Evolutionary conservation across 1,284 basidiomycete species (phyloP).

Genomic region (Inonotus obliquus): DNA sequence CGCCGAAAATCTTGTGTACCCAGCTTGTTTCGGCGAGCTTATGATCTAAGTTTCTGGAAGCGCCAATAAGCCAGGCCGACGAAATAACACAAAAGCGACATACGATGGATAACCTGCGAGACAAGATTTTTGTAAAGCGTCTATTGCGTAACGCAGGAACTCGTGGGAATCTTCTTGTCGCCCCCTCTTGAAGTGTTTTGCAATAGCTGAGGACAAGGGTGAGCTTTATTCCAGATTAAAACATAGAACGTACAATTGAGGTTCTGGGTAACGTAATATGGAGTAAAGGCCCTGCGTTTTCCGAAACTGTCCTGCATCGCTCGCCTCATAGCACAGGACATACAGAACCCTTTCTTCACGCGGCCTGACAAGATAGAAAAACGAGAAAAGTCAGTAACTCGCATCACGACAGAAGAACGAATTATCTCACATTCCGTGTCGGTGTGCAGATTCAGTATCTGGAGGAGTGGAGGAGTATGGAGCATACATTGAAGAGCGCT

Average conservation of each 20-base stretch:
- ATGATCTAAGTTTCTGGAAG: constrained; percentile 67
- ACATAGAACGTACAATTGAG: constrained; percentile 54
- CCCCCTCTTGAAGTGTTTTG: constrained; percentile 86
- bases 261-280: constrained; percentile 57
- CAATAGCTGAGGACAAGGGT: constrained; percentile 60
- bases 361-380: constrained; percentile 39
- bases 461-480: constrained; percentile 88
- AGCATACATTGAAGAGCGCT: constrained; percentile 91
- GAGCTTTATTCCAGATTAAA: background rate
- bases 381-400: constrained; percentile 21
- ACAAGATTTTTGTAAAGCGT: constrained; percentile 85
- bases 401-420: constrained; percentile 2
- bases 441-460: constrained; percentile 58
- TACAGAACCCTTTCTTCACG: constrained; percentile 60
- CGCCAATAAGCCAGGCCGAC: background rate
- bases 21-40: constrained; percentile 87
- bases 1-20: constrained; percentile 94
- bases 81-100: constrained; percentile 28
- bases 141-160: constrained; percentile 92
- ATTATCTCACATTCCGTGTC: constrained; percentile 44
- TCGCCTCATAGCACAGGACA: constrained; percentile 64
- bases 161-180: constrained; percentile 98
- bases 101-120: constrained; percentile 70
- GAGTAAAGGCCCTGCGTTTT: constrained; percentile 48
- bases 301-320: constrained; percentile 50